Evolutionary conservation across 2,329 filamentous ascomycete species (phyloP).

Genomic region (Botrytis medusae): DNA sequence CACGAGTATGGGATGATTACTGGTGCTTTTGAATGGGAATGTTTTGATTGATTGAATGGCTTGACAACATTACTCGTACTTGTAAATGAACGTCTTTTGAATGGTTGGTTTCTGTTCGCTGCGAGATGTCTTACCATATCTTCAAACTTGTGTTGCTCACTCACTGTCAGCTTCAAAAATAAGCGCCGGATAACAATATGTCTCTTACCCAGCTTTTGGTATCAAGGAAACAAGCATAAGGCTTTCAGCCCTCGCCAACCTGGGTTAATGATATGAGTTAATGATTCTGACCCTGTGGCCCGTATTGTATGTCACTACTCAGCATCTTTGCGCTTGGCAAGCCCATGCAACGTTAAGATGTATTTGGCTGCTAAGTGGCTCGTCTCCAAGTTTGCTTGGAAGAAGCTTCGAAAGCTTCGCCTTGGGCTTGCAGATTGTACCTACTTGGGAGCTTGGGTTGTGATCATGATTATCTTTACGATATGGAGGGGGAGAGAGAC

Average conservation of each 20-base stretch:
- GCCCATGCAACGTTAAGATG: not conserved
- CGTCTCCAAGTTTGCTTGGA: not conserved
- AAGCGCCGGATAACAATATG: not conserved
- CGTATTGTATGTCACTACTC: not conserved
- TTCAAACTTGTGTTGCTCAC: not conserved
- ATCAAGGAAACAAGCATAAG: not conserved
- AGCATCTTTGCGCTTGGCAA: not conserved
- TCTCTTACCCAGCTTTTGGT: not conserved
- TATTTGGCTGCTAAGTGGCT: not conserved
- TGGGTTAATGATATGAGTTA: not conserved
- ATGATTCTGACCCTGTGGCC: not conserved
- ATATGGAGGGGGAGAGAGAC: not conserved
- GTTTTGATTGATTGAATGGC: not conserved
- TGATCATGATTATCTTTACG: not conserved
- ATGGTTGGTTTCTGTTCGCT: not conserved
- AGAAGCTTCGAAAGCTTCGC: constrained; percentile 12
- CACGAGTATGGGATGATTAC: not conserved
- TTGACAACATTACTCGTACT: not conserved
- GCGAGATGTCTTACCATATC: not conserved
- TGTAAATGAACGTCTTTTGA: not conserved
- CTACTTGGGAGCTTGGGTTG: not conserved
- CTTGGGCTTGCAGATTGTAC: constrained; percentile 7
- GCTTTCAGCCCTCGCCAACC: not conserved
- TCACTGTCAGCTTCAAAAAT: not conserved
- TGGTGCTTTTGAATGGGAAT: constrained; percentile 1